Base-by-base conservation (phyloP, 1,139 yeast genomes). In the Meyerozyma athensensis region DNA sequence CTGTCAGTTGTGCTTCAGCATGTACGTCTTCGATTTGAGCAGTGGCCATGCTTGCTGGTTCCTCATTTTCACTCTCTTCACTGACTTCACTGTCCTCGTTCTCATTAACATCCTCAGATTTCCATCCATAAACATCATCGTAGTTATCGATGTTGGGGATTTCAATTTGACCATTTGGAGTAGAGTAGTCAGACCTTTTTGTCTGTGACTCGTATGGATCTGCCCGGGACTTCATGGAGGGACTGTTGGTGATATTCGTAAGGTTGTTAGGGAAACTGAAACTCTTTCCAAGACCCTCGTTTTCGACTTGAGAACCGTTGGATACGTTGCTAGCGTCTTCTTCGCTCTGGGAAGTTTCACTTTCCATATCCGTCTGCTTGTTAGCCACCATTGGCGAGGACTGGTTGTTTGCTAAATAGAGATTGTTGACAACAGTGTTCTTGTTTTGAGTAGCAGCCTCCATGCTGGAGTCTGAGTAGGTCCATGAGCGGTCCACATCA, bases 191-290 rank as follows among this genome's bases (percentile, higher is more conserved):
- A 36, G 43, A 38, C 35, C 62, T 50, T 1, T 64, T 50, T 35
- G 42, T 46, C 34, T 34, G 33, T 7, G 46, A 26, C 31, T 35
- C 38, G 8, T 39, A 20, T 2, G 43, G 35, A 8, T 39, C 34
- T 12, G 37, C 35, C 21, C 43, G 35, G 6, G 48, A 45, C 19
- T 51, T 53, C 2, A 58, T 46, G 16, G 50, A 48, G 17, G 54
- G 48, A 26, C 53, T 49, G 36, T 68, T 68, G 18, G 75, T 69
- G 24, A 65, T 46, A 41, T 69, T 69, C 4, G 43, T 37, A 9
- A 34, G 39, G 38, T 54, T 54, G 40, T 69, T 68, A 5, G 75
- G 76, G 49, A 70, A 70, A 36, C 59, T 58, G 44, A 68, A 70
- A 6, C 52, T 43, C 35, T 49, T 58, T 0, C 72, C 72, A 1